Base-by-base conservation (phyloP, 225 moss, liverwort and hornwort species). In the Thuidium tamariscinum region DNA sequence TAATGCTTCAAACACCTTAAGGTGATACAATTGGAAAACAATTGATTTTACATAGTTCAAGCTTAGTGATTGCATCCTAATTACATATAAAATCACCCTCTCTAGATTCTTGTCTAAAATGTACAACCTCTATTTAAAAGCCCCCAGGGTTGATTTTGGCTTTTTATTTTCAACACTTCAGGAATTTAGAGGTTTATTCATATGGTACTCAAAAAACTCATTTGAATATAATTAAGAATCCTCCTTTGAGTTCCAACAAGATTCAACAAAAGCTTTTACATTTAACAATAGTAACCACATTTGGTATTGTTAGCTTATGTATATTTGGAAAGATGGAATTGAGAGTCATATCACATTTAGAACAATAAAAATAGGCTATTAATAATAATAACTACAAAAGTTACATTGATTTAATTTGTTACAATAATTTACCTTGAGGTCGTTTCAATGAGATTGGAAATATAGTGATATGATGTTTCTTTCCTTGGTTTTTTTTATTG, bases 341-440 rank as follows among this genome's bases (percentile, higher is more conserved):
- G 18, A 30, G 19, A 48, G 0, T 32, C 0, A 0, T 20, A 32
- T 1, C 0, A 11, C 10, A 27, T 19, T 48, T 32, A 7, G 49
- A 32, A 20, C 0, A 42, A 0, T 27, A 72, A 48, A 32, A 19
- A 2, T 49, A 11, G 12, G 3, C 6, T 49, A n/a, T n/a, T n/a
- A n/a, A n/a, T n/a, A n/a, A 7, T 1, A 13, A 51, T 34, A 7
- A 74, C 0, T 34, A 3, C 2, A 51, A 0, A 51, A 34, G 13
- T 48, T 2, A 21, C 10, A 30, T 0, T 20, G 7, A 73, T 32
- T 49, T 74, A 19, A 7, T 49, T n/a, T 51, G 2, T 21, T 34
- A 21, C 0, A 51, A 0, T 34, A 0, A 49, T 20, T 51, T 74
- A 2, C 34, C 0, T 7, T 8, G 22, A n/a, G 0, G 3, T 5